Evolutionary conservation across 1,139 yeast genomes (phyloP).

Genomic region (Sugiyamaella xylanicola): DNA sequence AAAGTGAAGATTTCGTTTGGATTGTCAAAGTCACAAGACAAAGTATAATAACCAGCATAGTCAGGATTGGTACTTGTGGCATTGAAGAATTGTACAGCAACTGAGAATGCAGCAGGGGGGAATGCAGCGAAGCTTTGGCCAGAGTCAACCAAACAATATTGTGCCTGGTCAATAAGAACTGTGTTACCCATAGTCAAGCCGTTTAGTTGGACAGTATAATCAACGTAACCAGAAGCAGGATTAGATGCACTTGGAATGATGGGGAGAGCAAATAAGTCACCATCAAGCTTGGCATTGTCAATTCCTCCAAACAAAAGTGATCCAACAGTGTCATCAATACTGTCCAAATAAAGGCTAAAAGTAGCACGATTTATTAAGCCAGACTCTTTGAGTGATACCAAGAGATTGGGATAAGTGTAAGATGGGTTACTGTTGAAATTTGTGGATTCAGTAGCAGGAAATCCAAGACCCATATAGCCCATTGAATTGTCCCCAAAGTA

Average conservation of each 20-base stretch:
- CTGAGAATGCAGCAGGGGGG: conserved; percentile 13
- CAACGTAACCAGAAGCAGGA: conserved; percentile 21
- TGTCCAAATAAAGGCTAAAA: conserved; percentile 58
- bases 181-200: conserved; percentile 18
- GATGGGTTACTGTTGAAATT: conserved; percentile 18
- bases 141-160: conserved; percentile 48
- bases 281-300: conserved; percentile 56
- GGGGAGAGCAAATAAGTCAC: conserved; percentile 45
- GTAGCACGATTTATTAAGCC: conserved; percentile 54
- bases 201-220: conserved; percentile 23
- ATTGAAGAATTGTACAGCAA: conserved; percentile 18
- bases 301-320: conserved; percentile 59
- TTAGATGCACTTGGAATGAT: conserved; percentile 24
- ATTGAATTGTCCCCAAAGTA: conserved; percentile 16
- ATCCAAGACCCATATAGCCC: conserved; percentile 28
- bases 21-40: conserved; percentile 19
- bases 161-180: conserved; percentile 33
- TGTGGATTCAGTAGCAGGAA: conserved; percentile 27
- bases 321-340: conserved; percentile 49
- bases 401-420: conserved; percentile 47
- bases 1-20: conserved; percentile 21
- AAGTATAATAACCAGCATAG: conserved; percentile 19
- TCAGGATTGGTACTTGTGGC: conserved; percentile 21
- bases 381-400: conserved; percentile 49
- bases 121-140: conserved; percentile 38